phyloP scores from a whole-genome alignment of 148 eudicot genomes.

The Dysphania ambrosioides region DNA sequence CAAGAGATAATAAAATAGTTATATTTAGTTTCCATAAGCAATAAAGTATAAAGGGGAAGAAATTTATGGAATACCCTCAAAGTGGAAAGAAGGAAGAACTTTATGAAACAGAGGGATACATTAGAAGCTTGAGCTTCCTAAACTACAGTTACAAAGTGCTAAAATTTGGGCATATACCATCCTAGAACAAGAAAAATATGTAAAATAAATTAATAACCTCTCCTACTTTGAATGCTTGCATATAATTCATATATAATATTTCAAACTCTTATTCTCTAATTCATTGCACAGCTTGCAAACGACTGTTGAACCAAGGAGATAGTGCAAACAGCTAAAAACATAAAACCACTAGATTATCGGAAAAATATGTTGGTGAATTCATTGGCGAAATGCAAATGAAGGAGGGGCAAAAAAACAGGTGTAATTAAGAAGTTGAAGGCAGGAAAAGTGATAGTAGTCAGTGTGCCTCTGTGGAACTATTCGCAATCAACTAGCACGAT shows the following conservation, averaged over 20 bases:
- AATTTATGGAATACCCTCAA: no score
- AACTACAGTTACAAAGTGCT: neutral
- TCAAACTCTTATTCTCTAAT: neutral
- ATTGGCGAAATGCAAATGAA: neutral
- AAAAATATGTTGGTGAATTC: neutral
- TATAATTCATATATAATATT: neutral
- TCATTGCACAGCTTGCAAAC: neutral
- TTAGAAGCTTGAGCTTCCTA: neutral
- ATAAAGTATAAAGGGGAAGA: no score
- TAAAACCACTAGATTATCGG: neutral
- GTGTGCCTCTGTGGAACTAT: conserved; percentile 6
- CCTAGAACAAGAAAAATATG: neutral
- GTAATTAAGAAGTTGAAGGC: neutral
- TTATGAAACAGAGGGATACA: no score
- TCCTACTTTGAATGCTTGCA: neutral
- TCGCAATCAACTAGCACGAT: neutral
- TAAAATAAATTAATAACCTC: neutral
- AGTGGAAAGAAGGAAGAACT: no score
- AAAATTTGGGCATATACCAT: neutral
- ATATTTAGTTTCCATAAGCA: no score
- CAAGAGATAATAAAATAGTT: no score
- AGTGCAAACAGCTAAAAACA: neutral
- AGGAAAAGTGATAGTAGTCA: neutral
- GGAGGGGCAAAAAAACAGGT: neutral
- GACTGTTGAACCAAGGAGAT: neutral